phyloP scores from a whole-genome alignment of 2,329 filamentous ascomycete species.

The Cladosporium sp. region DNA sequence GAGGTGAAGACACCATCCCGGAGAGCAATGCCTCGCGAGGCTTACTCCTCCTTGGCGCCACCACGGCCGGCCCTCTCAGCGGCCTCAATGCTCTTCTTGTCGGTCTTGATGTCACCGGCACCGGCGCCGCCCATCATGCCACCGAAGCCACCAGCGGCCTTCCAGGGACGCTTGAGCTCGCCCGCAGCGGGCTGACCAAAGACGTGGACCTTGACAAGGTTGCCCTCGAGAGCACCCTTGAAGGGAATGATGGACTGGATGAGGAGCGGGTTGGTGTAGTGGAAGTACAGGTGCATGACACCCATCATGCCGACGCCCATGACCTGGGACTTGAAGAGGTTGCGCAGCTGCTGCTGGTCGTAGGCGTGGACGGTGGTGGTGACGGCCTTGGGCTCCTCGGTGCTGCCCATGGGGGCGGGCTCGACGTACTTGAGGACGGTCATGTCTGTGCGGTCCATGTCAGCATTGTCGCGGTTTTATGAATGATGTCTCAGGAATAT shows the following conservation, averaged over 20 bases:
- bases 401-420: constrained; percentile 84
- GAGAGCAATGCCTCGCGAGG: background rate
- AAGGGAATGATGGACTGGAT: constrained; percentile 98
- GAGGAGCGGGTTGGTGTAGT: constrained; percentile 98
- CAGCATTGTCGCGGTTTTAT: background rate
- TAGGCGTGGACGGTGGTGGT: constrained; percentile 96
- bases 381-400: constrained; percentile 91
- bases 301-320: constrained; percentile 98
- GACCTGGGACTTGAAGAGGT: constrained; percentile 79
- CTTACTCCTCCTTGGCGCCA: constrained; percentile 48
- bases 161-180: constrained; percentile 94
- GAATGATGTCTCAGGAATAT: background rate
- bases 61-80: constrained; percentile 46
- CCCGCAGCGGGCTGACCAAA: constrained; percentile 80
- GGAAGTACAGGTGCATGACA: constrained; percentile 98
- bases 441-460: constrained; percentile 58
- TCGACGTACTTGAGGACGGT: constrained; percentile 99
- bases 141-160: constrained; percentile 77
- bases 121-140: constrained; percentile 55
- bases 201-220: constrained; percentile 92
- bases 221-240: constrained; percentile 91
- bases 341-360: constrained; percentile 78
- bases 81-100: constrained; percentile 56
- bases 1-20: background rate
- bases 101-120: constrained; percentile 71